Evolutionary conservation across 352 stramenopile genomes (phyloP), one percentile per base, ranked within the genome.

Genomic region (Phytophthora vignae): DNA sequence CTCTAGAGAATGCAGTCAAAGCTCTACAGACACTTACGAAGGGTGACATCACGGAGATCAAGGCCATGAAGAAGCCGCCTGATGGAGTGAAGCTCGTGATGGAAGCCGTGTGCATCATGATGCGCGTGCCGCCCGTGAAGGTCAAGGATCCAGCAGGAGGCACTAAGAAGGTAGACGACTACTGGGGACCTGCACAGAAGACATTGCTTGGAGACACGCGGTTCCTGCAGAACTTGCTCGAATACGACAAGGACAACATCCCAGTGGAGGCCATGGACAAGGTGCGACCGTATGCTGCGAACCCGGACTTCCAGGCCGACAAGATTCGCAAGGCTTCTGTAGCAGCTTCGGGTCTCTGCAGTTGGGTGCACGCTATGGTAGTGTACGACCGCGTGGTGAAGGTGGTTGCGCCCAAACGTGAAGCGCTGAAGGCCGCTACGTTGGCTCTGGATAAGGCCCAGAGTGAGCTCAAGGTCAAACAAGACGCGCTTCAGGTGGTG

Each of bases 201-300:
- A 82, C 95, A 6, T 53, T 99, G 36, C 80, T 99, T 15, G 96
- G 83, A 36, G 95, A 99, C 65, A 91, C 96, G 36, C 75, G 88
- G 0, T 99, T 99, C 67, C 67, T 99, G 3, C 83, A 97, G 69
- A 97, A 97, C 55, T 73, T 99, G 9, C 83, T 98, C 29, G 94
- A 98, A 57, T 99, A 98, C 71, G 95, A 99, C 76, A 98, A 98
- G 71, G 96, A 99, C 74, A 98, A 98, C 69, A 98, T 99, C 60
- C 67, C 74, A 3, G 74, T 77, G 6, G 87, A 96, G n/a, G 93
- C 96, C 2, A 96, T 99, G 66, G 85, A 96, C 5, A 98, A 98
- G 74, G 88, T 99, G 19, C 69, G 73, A 3, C 85, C 82, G 29
- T 98, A 95, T 60, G 64, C 88, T 1, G 79, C 80, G 33, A 97